Conservation (phyloP, 805 yeast genomes). For the Saccharomycopsis sp. region DNA sequence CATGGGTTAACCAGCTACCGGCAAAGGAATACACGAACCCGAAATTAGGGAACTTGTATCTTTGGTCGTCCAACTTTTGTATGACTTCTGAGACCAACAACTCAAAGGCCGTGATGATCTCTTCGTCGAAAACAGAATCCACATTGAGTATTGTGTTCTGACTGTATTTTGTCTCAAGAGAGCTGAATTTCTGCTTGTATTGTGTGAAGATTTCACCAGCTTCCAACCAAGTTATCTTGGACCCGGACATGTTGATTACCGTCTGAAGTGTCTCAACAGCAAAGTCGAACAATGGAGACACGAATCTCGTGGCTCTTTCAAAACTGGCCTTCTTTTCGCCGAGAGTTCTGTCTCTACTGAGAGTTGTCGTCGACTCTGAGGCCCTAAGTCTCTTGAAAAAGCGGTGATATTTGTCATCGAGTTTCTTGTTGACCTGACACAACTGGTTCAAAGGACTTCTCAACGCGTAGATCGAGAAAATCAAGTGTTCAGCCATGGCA, state of each 20-base stretch:
- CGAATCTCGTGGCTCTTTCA: conserved; percentile 25
- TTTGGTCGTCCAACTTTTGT: conserved; percentile 32
- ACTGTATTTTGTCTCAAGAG: background rate
- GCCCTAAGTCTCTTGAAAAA: background rate
- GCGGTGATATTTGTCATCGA: background rate
- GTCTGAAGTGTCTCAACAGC: conserved; percentile 24
- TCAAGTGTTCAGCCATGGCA: conserved; percentile 66
- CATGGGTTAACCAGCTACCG: conserved; percentile 38
- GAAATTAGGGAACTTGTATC: conserved; percentile 25
- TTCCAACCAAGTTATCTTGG: background rate
- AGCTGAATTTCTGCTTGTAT: background rate
- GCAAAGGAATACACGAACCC: conserved; percentile 46
- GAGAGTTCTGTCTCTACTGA: background rate
- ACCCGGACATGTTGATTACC: background rate
- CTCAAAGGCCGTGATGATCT: conserved; percentile 26
- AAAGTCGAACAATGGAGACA: conserved; percentile 35
- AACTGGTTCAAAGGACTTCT: conserved; percentile 40
- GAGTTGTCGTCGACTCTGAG: background rate
- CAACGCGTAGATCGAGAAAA: conserved; percentile 49
- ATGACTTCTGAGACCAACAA: conserved; percentile 26
- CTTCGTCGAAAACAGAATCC: background rate
- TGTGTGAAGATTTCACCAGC: background rate
- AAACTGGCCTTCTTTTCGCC: background rate
- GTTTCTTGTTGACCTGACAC: background rate
- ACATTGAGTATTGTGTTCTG: background rate